Evolutionary conservation across 495 filamentous ascomycete species (phyloP), one percentile per base, ranked within the genome.

Genomic region (Podospora pseudocomata): DNA sequence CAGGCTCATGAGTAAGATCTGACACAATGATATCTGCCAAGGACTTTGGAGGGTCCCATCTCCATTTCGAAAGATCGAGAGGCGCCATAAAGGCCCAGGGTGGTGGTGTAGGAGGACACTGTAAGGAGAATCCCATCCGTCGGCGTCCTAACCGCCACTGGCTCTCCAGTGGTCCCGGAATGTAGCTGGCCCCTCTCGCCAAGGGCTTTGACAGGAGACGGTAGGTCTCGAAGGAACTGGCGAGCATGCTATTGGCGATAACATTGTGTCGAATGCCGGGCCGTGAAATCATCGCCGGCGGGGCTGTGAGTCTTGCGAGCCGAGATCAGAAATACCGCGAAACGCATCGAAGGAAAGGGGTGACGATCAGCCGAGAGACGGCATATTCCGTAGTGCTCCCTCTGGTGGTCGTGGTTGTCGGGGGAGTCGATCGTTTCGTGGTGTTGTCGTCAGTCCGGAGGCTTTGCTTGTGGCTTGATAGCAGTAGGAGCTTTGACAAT

Each of bases 101-200:
- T 1, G 80, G 79, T 19, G 77, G 76, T 63, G 75, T 70, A 6
- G 77, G 72, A 34, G 79, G 72, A 11, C 75, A 68, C 18, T 78
- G 77, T 19, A 78, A 67, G 26, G 77, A 70, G 61, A 79, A 78
- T 60, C 77, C 78, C 78, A 87, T 82, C 28, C 79, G 79, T 65
- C 85, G 77, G 63, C 78, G 84, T n/a, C 84, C 84, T 63, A 85
- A 69, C 20, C 84, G 80, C 44, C 83, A 82, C 5, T 83, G 79
- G 73, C 77, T 79, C 73, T 87, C 85, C 68, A 86, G 77, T 23
- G 84, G 84, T 0, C 84, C 84, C 4, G 84, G 80, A 0, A 79
- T 65, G 65, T 73, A 68, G 70, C 73, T 70, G 5, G 66, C 68
- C 65, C 75, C 67, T 16, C 81, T 76, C 83, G 84, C 26, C 84